Evolutionary conservation across 768 basidiomycete species (phyloP), one percentile per base, ranked within the genome.

Genomic region (Cubamyces sp.): DNA sequence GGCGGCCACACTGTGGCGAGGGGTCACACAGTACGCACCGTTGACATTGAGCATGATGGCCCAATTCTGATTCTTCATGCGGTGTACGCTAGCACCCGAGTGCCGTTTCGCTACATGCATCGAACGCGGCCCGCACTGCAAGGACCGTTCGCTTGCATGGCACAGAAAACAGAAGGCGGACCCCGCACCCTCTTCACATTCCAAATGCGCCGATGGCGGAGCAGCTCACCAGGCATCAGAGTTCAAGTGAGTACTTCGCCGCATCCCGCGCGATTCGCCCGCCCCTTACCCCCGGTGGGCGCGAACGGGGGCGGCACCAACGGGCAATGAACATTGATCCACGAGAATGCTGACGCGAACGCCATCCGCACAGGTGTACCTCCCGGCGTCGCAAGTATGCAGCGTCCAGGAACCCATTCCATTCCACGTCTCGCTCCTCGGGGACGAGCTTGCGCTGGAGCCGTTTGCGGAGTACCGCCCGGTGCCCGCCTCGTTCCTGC

Each of bases 331-430:
- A 21, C 47, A 30, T 28, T 1, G 25, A 49, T 18, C 12, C 26
- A 23, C 5, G 12, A 15, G 46, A 43, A 51, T 51, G 57, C 39
- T 59, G 48, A 59, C 39, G 39, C 39, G 37, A 34, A 25, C 41
- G n/a, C 34, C 25, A 43, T 28, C 11, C 43, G 42, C 54, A 5
- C 52, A 62, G 70, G 67, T 73, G 56, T 73, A 64, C 52, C 64
- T 73, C 1, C 69, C 72, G 7, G 52, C 53, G 15, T 64, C 68
- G 4, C 70, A 69, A 30, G 59, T 71, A 14, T 73, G 70, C 57
- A 59, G 65, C 49, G 40, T 66, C 42, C 59, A 64, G 40, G 69
- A 70, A 41, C 68, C 69, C 3, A 71, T 73, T 16, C 69, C 70
- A 7, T 73, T 71, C 61, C 63, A 60, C 54, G 60, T 73, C 23